Evolutionary conservation across 2,329 filamentous ascomycete genomes (phyloP), one percentile per base, ranked within the genome.

Genomic region (Gyromitra esculenta): DNA sequence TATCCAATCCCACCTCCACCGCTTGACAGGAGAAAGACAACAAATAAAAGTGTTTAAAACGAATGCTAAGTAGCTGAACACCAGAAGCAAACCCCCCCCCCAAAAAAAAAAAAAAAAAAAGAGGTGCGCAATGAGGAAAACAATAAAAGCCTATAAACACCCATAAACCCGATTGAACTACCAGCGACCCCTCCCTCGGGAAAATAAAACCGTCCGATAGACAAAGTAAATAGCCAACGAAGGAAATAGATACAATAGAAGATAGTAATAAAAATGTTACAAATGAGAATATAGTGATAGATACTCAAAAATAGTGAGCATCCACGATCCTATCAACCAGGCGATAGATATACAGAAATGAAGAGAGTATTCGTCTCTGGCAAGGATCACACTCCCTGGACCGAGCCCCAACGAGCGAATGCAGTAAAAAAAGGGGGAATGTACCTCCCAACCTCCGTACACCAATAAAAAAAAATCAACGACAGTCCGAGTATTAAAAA

Each of bases 401-500:
- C 4, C 25, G 25, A 31, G 25, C 50, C 39, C 67, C 50, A 45
- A 21, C 35, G 5, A 56, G 31, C 56, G 13, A 71, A 70, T 43
- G 57, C 57, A 66, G 4, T 31, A 31, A 31, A 57, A 63, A 57
- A 73, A 57, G 43, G 35, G 64, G 65, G 50, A 68, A 75, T 39
- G 43, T 25, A 65, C 65, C 66, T 54, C 74, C 68, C 65, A 74
- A 43, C 57, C 66, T 70, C 64, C 64, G 13, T 62, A 18, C 54
- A 66, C 65, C 52, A 70, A 64, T 41, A 73, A 52, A n/a, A 41
- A 41, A 68, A 35, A 73, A 73, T 63, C 62, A 79, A 73, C 52
- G 75, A 69, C 63, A 70, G 70, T 72, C 57, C 45, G 72, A 74
- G 68, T 69, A 73, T 64, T 65, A 76, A 66, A 75, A 72, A 69